Percentiles rank a stretch among this genome's conserved stretches.
phyloP scores from a whole-genome alignment of 2,329 filamentous ascomycete species.

The Nothophoma quercina region DNA sequence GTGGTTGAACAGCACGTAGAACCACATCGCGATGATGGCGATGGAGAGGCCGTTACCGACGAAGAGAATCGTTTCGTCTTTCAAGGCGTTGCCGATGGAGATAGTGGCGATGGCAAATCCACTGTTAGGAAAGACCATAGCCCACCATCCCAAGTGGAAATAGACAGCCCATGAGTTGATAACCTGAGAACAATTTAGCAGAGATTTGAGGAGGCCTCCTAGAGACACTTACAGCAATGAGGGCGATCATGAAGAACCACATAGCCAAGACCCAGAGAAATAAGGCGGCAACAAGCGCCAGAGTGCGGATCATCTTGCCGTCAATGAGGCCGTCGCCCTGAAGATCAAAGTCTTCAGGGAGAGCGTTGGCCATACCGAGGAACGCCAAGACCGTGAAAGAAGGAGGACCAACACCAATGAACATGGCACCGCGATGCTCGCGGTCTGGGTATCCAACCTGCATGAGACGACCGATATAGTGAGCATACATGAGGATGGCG shows the following conservation, averaged over 20 bases:
- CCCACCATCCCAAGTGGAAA: conserved; percentile 71
- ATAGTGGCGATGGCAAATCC: conserved; percentile 55
- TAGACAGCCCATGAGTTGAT: conserved; percentile 52
- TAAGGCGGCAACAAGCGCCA: conserved; percentile 60
- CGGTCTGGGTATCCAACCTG: conserved; percentile 67
- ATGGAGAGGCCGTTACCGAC: conserved; percentile 60
- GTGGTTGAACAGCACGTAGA: conserved; percentile 62
- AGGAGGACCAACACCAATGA: conserved; percentile 79
- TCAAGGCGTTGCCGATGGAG: conserved; percentile 47
- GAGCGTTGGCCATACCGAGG: conserved; percentile 69
- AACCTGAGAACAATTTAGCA: conserved; percentile 32
- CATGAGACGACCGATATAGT: conserved; percentile 77
- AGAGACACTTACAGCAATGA: conserved; percentile 45
- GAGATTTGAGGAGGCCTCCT: conserved; percentile 20
- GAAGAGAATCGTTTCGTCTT: conserved; percentile 46
- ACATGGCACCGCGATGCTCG: conserved; percentile 73
- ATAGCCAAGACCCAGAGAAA: conserved; percentile 70
- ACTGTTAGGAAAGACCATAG: conserved; percentile 58
- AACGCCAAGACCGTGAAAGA: conserved; percentile 75
- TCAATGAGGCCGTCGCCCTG: conserved; percentile 58
- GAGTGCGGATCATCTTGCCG: conserved; percentile 51
- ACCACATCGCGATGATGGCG: conserved; percentile 60
- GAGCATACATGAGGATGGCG: conserved; percentile 75
- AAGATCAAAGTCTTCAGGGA: conserved; percentile 57
- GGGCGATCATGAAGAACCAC: conserved; percentile 62